Percentiles rank a stretch among this genome's conserved stretches.
These are phyloP conservation scores for Trichomonas tenax DNA, from an alignment of 208 protist species.

Conservation along the genomic window DNA sequence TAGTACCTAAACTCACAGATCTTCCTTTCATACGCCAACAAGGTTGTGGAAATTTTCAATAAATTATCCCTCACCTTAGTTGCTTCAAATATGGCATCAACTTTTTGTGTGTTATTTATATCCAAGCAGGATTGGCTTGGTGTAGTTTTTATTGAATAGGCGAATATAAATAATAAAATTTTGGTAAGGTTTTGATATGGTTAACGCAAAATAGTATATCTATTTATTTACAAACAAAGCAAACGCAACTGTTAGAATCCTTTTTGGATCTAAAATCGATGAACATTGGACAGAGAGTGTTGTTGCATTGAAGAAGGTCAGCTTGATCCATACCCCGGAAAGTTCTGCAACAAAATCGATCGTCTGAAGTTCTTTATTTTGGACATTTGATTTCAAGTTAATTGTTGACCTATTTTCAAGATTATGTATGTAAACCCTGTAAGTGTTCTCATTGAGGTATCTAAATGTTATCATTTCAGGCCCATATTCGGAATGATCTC, in stretches of 20 bases:
- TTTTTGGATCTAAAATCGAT: neutral
- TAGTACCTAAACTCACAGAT: no score
- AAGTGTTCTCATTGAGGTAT: neutral
- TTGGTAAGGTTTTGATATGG: no score
- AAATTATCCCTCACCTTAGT: no score
- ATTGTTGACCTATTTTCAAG: neutral
- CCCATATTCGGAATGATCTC: neutral
- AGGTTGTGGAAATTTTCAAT: no score
- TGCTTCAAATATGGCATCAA: no score
- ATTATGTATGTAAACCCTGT: neutral
- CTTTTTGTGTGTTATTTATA: no score
- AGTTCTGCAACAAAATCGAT: neutral
- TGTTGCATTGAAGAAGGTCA: neutral
- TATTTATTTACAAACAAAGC: neutral
- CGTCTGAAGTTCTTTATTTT: neutral
- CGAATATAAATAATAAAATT: no score
- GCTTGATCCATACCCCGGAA: neutral
- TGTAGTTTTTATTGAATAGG: no score
- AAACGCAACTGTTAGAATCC: neutral
- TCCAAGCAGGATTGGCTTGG: no score
- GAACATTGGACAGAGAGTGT: neutral
- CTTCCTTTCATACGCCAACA: no score
- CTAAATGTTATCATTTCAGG: neutral
- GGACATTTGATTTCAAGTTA: neutral
- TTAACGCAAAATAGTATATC: no score